phyloP scores from a whole-genome alignment of 768 basidiomycete genomes.

The Pisolithus sp. region DNA sequence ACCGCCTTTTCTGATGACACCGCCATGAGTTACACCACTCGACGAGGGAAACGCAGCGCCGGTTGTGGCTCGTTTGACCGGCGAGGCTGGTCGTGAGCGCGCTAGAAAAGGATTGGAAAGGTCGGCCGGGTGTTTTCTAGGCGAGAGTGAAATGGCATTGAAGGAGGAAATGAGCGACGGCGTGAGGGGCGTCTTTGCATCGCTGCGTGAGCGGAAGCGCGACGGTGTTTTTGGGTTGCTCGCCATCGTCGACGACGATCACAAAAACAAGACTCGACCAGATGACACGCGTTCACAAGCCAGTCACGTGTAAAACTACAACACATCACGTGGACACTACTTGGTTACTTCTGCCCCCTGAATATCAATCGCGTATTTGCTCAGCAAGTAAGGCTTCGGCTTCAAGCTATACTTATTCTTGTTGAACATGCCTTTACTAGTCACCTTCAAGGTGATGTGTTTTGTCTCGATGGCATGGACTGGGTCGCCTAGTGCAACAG shows the following conservation, averaged over 20 bases:
- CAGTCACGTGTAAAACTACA: background rate
- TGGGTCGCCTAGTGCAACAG: background rate
- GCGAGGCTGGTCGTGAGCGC: conserved; percentile 51
- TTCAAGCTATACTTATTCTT: background rate
- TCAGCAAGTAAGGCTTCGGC: background rate
- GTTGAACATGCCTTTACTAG: too few relatives aligned
- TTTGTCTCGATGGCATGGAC: background rate
- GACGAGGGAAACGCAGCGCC: conserved; percentile 48
- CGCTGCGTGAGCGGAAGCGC: conserved; percentile 43
- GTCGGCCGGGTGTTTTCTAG: conserved; percentile 37
- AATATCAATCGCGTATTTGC: background rate
- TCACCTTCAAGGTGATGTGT: background rate
- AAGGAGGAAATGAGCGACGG: conserved; percentile 37
- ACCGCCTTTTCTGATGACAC: conserved; percentile 72
- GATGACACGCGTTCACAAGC: background rate
- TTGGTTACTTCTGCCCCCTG: background rate
- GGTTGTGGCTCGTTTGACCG: conserved; percentile 54
- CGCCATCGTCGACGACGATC: conserved; percentile 8
- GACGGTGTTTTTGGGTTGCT: conserved; percentile 40
- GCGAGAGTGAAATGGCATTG: conserved; percentile 32
- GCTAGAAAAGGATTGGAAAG: conserved; percentile 60
- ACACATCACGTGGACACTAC: background rate
- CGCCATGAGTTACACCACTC: conserved; percentile 46
- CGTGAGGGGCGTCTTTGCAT: conserved; percentile 43
- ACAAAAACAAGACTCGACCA: background rate